These are phyloP conservation scores for Fusarium sp. DNA, from an alignment of 2,329 filamentous ascomycete genomes.

Conservation along the genomic window DNA sequence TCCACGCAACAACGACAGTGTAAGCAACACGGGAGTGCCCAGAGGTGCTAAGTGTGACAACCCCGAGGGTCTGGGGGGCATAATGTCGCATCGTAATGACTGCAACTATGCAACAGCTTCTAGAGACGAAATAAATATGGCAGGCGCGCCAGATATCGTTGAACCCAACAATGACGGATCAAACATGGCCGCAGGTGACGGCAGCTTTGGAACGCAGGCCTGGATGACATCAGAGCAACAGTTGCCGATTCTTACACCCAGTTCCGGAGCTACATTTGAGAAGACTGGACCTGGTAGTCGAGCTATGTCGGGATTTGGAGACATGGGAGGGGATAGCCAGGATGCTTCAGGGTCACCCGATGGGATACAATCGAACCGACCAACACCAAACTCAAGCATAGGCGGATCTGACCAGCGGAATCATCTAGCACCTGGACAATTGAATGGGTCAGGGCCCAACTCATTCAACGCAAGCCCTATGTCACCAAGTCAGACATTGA, in stretches of 20 bases:
- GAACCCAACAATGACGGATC: constrained; percentile 47
- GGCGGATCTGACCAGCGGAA: constrained; percentile 45
- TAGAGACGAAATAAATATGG: constrained; percentile 54
- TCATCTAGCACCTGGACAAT: constrained; percentile 44
- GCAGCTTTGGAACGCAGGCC: constrained; percentile 44
- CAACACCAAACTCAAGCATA: constrained; percentile 66
- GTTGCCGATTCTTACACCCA: constrained; percentile 50
- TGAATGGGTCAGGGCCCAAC: constrained; percentile 52
- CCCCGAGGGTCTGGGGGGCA: constrained; percentile 51
- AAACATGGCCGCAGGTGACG: constrained; percentile 35
- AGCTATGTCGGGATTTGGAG: constrained; percentile 52
- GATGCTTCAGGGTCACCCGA: constrained; percentile 61
- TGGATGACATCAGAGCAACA: constrained; percentile 55
- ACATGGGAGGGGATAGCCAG: constrained; percentile 56
- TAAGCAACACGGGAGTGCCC: constrained; percentile 48
- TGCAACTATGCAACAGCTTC: constrained; percentile 54
- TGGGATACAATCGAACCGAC: constrained; percentile 60
- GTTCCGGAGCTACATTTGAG: constrained; percentile 49
- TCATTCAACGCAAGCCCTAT: constrained; percentile 64
- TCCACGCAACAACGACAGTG: constrained; percentile 61
- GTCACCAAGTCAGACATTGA: constrained; percentile 54
- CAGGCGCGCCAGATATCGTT: constrained; percentile 52
- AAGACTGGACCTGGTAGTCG: constrained; percentile 44
- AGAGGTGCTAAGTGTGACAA: constrained; percentile 47
- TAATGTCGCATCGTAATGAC: constrained; percentile 56